Conservation (phyloP, 768 basidiomycete genomes). For the Suillus tomentosus region DNA sequence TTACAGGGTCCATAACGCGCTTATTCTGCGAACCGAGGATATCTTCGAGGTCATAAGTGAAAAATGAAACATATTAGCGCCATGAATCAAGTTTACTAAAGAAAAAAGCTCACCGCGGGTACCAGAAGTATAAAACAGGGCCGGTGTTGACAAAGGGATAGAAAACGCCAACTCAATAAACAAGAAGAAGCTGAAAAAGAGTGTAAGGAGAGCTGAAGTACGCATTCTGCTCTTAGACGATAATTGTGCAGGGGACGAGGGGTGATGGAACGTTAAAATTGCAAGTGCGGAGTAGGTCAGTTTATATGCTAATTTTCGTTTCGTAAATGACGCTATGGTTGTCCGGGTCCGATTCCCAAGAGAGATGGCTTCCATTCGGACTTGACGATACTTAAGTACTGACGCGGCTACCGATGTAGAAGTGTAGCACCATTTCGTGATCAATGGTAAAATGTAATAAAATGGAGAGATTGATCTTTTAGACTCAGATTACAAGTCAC, state of each 20-base stretch:
- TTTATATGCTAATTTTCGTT: conserved; percentile 3
- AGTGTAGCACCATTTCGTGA: not conserved
- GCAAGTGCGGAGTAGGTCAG: not conserved
- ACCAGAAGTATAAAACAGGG: not conserved
- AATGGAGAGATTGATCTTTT: not conserved
- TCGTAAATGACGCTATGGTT: conserved; percentile 1
- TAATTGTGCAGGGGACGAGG: not conserved
- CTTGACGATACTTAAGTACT: not conserved
- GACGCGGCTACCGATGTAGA: not conserved
- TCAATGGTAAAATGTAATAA: not conserved
- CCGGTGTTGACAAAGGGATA: not conserved
- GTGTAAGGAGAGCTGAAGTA: conserved; percentile 3
- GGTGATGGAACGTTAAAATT: not conserved
- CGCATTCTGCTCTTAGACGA: conserved; percentile 9
- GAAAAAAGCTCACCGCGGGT: not conserved
- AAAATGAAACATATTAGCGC: not conserved
- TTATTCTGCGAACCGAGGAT: not conserved
- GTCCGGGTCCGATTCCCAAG: not conserved
- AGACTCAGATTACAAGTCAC: not conserved
- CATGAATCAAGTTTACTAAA: not conserved
- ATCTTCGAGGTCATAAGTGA: not conserved
- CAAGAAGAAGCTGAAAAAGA: conserved; percentile 3
- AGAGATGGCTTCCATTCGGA: not conserved
- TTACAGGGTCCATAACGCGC: not conserved
- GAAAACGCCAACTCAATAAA: not conserved